A percentile compares a stretch with the other conserved stretches of the same genome.
Conservation (phyloP, 2,329 filamentous ascomycete species). For the Scedosporium minutisporum region DNA sequence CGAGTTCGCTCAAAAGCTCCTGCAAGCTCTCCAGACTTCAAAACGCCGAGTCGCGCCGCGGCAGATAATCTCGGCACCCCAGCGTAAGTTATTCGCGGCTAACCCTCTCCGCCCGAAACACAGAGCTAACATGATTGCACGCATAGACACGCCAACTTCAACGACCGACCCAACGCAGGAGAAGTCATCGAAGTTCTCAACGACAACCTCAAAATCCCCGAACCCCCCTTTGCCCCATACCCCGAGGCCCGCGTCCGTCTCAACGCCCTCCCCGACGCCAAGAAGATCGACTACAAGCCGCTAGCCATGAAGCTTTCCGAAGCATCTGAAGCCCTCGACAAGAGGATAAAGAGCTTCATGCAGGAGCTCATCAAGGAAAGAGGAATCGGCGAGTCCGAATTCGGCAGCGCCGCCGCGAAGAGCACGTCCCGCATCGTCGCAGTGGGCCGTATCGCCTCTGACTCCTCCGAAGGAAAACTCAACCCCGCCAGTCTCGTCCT, state of each 20-base stretch:
- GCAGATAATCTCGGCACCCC: neutral
- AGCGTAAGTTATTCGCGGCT: slow-evolving; percentile 20
- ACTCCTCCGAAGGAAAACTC: slow-evolving; percentile 75
- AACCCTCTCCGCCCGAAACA: neutral
- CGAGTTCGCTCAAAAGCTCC: slow-evolving; percentile 33
- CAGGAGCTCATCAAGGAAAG: slow-evolving; percentile 65
- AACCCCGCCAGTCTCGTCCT: slow-evolving; percentile 79
- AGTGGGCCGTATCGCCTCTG: slow-evolving; percentile 83
- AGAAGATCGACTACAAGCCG: slow-evolving; percentile 84
- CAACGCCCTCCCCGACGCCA: slow-evolving; percentile 76
- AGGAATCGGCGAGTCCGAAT: slow-evolving; percentile 65
- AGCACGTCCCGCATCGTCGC: slow-evolving; percentile 81
- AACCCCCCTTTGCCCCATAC: slow-evolving; percentile 63
- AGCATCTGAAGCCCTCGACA: slow-evolving; percentile 85
- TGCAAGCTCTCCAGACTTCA: slow-evolving; percentile 34
- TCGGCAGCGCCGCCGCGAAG: slow-evolving; percentile 79
- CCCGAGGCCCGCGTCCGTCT: slow-evolving; percentile 72
- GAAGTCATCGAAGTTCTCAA: slow-evolving; percentile 80
- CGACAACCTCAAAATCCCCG: slow-evolving; percentile 51
- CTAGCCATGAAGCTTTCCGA: slow-evolving; percentile 93
- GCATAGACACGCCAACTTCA: slow-evolving; percentile 53
- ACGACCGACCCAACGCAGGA: slow-evolving; percentile 67
- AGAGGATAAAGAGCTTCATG: slow-evolving; percentile 85
- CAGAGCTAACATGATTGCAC: neutral
- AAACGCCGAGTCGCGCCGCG: slow-evolving; percentile 12